Conservation (phyloP, 768 basidiomycete species). For the Lentinus tigrinus region DNA sequence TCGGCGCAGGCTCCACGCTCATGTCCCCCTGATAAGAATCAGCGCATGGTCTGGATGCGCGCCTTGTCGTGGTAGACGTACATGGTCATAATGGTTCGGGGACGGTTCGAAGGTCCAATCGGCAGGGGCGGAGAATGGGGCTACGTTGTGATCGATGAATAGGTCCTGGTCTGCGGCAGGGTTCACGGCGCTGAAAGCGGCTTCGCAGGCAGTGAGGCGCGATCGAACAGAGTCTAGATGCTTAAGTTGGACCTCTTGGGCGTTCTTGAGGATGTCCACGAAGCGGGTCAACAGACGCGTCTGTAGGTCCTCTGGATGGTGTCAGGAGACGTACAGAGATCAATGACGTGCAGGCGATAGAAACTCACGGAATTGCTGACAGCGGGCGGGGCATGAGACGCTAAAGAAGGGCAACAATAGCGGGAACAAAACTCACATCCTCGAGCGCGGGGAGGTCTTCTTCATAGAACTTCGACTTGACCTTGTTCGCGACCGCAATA, state of each 20-base stretch:
- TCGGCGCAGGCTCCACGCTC: conserved; percentile 66
- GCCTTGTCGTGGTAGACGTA: conserved; percentile 29
- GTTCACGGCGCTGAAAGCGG: conserved; percentile 51
- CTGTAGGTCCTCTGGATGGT: conserved; percentile 63
- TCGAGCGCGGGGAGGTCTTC: conserved; percentile 68
- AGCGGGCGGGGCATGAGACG: conserved; percentile 12
- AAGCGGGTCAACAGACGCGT: conserved; percentile 58
- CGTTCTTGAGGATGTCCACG: conserved; percentile 51
- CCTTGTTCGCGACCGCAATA: conserved; percentile 64
- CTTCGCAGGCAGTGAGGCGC: conserved; percentile 46
- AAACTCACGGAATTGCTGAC: conserved; percentile 68
- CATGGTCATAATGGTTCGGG: conserved; percentile 72
- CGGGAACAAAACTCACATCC: conserved; percentile 49
- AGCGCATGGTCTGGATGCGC: background rate
- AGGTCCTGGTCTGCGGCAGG: conserved; percentile 63
- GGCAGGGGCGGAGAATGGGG: conserved; percentile 59
- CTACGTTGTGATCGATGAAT: conserved; percentile 70
- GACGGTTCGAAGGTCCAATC: conserved; percentile 82
- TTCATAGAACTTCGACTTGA: conserved; percentile 71
- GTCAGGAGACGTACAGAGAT: background rate
- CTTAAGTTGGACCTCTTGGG: conserved; percentile 54
- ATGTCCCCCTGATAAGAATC: conserved; percentile 47
- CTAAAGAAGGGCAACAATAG: conserved; percentile 4
- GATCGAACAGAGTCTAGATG: conserved; percentile 61
- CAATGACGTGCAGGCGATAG: background rate